Evolutionary conservation across 495 filamentous ascomycete species (phyloP).

Genomic region (Hyphodiscus hymeniophilus): DNA sequence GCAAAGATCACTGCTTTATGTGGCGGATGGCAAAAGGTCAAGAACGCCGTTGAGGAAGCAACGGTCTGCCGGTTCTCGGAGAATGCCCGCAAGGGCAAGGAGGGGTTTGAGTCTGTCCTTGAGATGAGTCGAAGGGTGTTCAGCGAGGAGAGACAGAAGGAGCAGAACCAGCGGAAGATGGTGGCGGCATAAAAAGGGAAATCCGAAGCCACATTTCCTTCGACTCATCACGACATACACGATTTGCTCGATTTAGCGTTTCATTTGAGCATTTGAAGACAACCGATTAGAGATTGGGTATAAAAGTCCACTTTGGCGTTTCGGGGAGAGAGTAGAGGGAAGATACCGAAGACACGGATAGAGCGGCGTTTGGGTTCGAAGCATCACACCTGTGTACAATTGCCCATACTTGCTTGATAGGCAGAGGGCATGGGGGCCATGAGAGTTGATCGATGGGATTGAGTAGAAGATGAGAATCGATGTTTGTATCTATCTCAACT

Average conservation of each 20-base stretch:
- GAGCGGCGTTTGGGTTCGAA: neutral
- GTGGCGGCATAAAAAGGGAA: slow-evolving; percentile 1
- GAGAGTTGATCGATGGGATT: too few relatives aligned
- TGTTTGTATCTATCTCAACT: neutral
- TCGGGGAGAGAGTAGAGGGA: slow-evolving; percentile 1
- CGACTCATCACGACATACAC: slow-evolving; percentile 10
- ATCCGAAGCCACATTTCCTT: neutral
- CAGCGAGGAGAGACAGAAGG: slow-evolving; percentile 59
- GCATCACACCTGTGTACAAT: neutral
- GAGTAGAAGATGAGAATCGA: neutral
- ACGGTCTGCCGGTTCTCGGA: slow-evolving; percentile 82
- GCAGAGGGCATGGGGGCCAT: neutral
- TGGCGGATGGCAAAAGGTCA: slow-evolving; percentile 93
- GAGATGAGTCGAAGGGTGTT: slow-evolving; percentile 92
- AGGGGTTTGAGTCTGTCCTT: slow-evolving; percentile 90
- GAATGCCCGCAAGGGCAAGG: slow-evolving; percentile 79
- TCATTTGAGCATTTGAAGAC: slow-evolving; percentile 4
- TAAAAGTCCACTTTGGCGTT: slow-evolving; percentile 21
- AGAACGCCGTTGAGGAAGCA: slow-evolving; percentile 86
- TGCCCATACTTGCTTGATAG: slow-evolving; percentile 1
- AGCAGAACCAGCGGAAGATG: slow-evolving; percentile 21
- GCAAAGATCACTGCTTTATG: slow-evolving; percentile 90
- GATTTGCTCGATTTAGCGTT: slow-evolving; percentile 19
- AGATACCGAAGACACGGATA: neutral
- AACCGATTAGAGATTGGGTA: neutral